phyloP scores from a whole-genome alignment of 2,329 filamentous ascomycete species.

The Raffaelea arxii region DNA sequence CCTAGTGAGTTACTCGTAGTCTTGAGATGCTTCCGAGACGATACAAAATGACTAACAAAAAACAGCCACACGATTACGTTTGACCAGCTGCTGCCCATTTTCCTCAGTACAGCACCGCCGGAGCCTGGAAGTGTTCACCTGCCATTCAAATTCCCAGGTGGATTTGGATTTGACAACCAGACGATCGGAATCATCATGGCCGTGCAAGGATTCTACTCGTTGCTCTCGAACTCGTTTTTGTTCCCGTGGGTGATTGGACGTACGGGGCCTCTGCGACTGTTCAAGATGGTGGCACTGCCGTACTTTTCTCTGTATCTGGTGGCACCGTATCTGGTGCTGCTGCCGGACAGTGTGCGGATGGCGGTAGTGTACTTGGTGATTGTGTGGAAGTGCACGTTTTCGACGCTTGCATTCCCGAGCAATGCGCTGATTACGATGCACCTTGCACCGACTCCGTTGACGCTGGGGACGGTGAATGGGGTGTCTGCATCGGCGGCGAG shows the following conservation, averaged over 20 bases:
- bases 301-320: conserved; percentile 85
- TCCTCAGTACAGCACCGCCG: conserved; percentile 61
- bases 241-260: conserved; percentile 69
- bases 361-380: conserved; percentile 67
- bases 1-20: conserved; percentile 62
- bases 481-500: conserved; percentile 86
- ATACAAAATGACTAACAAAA: conserved; percentile 6
- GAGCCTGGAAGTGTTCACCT: conserved; percentile 43
- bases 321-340: conserved; percentile 79
- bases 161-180: conserved; percentile 74
- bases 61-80: conserved; percentile 89
- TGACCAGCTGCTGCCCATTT: conserved; percentile 86
- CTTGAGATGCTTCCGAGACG: neutral
- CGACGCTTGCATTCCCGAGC: conserved; percentile 83
- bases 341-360: conserved; percentile 63
- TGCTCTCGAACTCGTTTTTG: conserved; percentile 74
- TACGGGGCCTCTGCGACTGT: conserved; percentile 71
- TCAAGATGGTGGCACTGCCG: conserved; percentile 67
- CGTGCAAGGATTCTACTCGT: conserved; percentile 79
- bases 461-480: conserved; percentile 87
- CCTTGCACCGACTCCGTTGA: conserved; percentile 70
- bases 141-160: conserved; percentile 82
- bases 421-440: conserved; percentile 86
- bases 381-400: conserved; percentile 86
- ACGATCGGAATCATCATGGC: conserved; percentile 82